Evolutionary conservation across 2,329 filamentous ascomycete genomes (phyloP).

Genomic region (Colletotrichum tanaceti): DNA sequence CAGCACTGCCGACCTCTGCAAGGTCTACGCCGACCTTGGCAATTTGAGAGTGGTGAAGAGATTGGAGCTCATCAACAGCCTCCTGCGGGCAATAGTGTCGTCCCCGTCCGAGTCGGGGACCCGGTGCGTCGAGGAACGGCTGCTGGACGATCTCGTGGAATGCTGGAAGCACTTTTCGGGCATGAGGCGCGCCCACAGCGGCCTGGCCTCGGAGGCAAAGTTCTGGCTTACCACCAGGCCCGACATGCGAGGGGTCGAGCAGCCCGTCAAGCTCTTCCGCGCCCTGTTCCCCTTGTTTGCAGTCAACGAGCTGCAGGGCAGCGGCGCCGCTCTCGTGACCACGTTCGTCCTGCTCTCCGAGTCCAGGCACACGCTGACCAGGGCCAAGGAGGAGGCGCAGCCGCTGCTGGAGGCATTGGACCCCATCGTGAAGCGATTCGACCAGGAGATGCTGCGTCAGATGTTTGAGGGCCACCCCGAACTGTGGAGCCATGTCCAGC

Average conservation of each 20-base stretch:
- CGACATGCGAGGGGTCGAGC: constrained; percentile 44
- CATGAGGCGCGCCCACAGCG: constrained; percentile 46
- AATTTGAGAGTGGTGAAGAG: constrained; percentile 7
- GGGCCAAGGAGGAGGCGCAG: constrained; percentile 11
- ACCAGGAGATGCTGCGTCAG: constrained; percentile 15
- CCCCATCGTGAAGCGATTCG: constrained; percentile 35
- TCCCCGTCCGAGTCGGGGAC: background rate
- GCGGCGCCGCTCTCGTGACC: constrained; percentile 31
- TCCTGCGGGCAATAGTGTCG: constrained; percentile 27
- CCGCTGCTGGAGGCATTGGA: constrained; percentile 27
- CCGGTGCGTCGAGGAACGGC: constrained; percentile 11
- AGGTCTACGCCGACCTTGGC: constrained; percentile 26
- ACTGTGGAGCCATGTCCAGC: constrained; percentile 35
- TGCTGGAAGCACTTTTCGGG: constrained; percentile 54
- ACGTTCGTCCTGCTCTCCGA: constrained; percentile 39
- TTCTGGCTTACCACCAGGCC: constrained; percentile 49
- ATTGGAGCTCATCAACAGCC: constrained; percentile 20
- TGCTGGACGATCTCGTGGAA: constrained; percentile 47
- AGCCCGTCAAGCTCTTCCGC: constrained; percentile 25
- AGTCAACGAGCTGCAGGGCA: constrained; percentile 4
- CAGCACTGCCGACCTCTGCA: constrained; percentile 29
- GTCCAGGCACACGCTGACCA: background rate
- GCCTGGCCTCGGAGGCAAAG: constrained; percentile 27
- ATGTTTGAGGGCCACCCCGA: constrained; percentile 27
- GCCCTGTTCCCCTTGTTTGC: constrained; percentile 10